phyloP scores from a whole-genome alignment of 345 rosid species.

The Pugionium cornutum region DNA sequence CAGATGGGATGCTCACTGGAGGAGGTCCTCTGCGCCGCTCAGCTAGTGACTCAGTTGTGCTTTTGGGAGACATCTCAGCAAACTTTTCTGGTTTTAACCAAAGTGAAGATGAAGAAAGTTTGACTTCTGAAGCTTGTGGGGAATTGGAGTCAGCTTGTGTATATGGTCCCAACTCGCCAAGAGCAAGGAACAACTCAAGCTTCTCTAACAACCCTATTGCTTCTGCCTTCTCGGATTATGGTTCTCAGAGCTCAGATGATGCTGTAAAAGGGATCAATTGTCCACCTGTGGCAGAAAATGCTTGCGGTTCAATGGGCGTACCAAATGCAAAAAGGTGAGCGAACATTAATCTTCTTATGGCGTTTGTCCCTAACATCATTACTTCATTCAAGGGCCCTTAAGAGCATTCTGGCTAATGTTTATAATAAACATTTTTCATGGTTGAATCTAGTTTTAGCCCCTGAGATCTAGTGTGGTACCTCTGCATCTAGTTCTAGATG shows the following conservation, averaged over 20 bases:
- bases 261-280: conserved; percentile 44
- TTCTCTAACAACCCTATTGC: conserved; percentile 55
- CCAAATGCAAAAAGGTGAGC: conserved; percentile 57
- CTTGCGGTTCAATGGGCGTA: conserved; percentile 33
- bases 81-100: conserved; percentile 46
- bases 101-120: conserved; percentile 40
- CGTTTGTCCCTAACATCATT: background rate
- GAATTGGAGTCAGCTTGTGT: conserved; percentile 60
- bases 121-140: conserved; percentile 41
- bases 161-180: conserved; percentile 83
- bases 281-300: conserved; percentile 39
- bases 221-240: conserved; percentile 65
- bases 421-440: background rate
- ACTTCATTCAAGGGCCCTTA: background rate
- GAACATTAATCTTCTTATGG: conserved; percentile 8
- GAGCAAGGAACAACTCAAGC: conserved; percentile 49
- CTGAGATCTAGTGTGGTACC: background rate
- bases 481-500: conserved; percentile 16
- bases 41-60: conserved; percentile 68
- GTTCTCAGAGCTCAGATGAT: conserved; percentile 46
- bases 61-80: conserved; percentile 52
- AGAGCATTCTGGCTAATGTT: conserved; percentile 9
- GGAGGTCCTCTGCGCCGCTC: conserved; percentile 60
- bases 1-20: conserved; percentile 43
- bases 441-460: conserved; percentile 16